Percentiles rank a stretch among this genome's conserved stretches.
These are phyloP conservation scores for Bassia scoparia DNA, from an alignment of 148 eudicot species.

Conservation along the genomic window DNA sequence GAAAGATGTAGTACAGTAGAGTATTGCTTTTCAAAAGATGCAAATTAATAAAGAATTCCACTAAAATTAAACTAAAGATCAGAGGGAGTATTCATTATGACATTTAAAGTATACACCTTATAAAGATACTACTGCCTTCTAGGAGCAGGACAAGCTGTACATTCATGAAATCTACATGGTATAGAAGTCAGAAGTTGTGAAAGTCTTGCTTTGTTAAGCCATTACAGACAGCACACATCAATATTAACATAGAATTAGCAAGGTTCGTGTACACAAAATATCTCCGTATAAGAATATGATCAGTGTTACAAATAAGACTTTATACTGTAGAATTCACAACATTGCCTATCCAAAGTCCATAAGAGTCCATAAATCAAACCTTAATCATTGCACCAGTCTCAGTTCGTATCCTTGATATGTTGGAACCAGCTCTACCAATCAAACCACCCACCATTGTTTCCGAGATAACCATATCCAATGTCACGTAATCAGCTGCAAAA, in stretches of 20 bases:
- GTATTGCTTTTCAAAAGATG: not conserved
- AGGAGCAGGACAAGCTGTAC: not conserved
- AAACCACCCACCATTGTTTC: conserved; percentile 85
- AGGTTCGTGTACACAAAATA: no score
- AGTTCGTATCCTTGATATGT: conserved; percentile 73
- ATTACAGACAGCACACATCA: not conserved
- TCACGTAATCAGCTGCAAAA: conserved; percentile 76
- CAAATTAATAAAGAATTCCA: not conserved
- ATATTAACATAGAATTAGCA: not conserved
- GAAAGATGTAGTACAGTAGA: not conserved
- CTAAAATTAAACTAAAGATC: not conserved
- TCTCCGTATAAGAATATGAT: not conserved
- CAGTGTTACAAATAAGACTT: not conserved
- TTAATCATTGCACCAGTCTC: conserved; percentile 93
- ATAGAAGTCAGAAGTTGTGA: not conserved
- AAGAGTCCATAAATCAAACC: no score
- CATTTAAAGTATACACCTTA: no score
- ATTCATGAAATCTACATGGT: not conserved
- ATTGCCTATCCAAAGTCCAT: conserved; percentile 1
- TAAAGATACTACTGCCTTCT: not conserved
- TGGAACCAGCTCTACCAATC: conserved; percentile 83
- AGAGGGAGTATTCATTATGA: not conserved
- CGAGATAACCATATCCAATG: conserved; percentile 64
- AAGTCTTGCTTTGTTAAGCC: not conserved
- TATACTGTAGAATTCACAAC: not conserved